These are phyloP conservation scores for Suhomyces xylopsoci DNA, from an alignment of 805 yeast genomes.

Conservation along the genomic window DNA sequence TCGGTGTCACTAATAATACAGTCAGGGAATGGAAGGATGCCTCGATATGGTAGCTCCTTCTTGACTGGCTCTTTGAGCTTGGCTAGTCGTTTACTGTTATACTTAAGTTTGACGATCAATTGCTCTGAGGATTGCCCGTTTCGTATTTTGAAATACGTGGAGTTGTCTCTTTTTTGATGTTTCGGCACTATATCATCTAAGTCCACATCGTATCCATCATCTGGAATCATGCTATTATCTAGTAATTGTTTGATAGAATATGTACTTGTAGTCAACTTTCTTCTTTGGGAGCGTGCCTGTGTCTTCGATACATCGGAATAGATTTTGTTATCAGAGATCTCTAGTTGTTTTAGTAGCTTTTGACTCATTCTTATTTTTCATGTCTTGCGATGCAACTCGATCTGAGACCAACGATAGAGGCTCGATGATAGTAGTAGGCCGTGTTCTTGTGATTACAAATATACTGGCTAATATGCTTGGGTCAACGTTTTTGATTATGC, in stretches of 20 bases:
- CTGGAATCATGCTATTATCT: slow-evolving; percentile 12
- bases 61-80: slow-evolving; percentile 12
- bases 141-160: background rate
- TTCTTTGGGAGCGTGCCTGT: slow-evolving; percentile 22
- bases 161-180: background rate
- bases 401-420: background rate
- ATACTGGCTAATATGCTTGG: background rate
- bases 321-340: slow-evolving; percentile 28
- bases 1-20: slow-evolving; percentile 59
- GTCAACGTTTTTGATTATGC: background rate
- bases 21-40: slow-evolving; percentile 56
- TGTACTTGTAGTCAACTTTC: slow-evolving; percentile 6
- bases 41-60: slow-evolving; percentile 64
- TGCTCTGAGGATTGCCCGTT: background rate
- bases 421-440: background rate
- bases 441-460: background rate
- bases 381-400: background rate
- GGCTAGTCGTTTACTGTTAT: background rate
- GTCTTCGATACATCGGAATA: slow-evolving; percentile 21
- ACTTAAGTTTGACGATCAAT: background rate
- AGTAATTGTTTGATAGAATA: slow-evolving; percentile 20
- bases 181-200: background rate
- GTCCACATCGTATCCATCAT: background rate
- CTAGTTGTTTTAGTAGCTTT: slow-evolving; percentile 22
- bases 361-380: slow-evolving; percentile 7